Base-by-base conservation (phyloP, 805 yeast species). In the Kuraishia molischiana region DNA sequence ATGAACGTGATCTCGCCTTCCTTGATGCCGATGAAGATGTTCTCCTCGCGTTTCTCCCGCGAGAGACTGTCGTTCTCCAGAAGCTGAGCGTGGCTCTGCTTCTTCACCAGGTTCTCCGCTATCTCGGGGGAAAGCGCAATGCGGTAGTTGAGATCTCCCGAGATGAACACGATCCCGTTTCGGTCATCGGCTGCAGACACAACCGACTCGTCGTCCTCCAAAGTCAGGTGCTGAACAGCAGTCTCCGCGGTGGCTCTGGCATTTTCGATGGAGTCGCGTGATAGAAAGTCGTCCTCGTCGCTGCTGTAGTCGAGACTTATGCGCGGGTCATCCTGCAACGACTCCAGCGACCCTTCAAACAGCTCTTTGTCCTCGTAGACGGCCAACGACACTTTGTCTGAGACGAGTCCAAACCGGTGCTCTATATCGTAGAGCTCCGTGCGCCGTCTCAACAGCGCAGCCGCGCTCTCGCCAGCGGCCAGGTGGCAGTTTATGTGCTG, bases 91-190 rank as follows among this genome's bases (percentile, higher is more conserved):
- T 57, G 57, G 26, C 63, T 57, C 17, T 55, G 41, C 3, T 44
- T 43, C 4, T 52, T 44, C 5, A 62, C 44, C 18, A 39, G 30
- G 13, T 32, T 20, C 14, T 39, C 14, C 5, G 44, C 41, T 3
- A 32, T 20, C 22, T 32, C 35, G 14, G 35, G 24, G 14, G 22
- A n/a, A 13, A 32, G 15, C 5, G 22, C 14, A 0, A 56, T 50
- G 34, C 78, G 53, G 44, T 69, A 72, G 47, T 72, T 72, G 39
- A 72, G 49, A 42, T 72, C 78, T 6, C 78, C 78, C 29, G 62
- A 54, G 14, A 67, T 43, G 24, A 71, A 53, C 0, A 59, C 50
- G 28, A 51, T 48, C 18, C 57, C 49, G 24, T 51, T 46, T 22
- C 11, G 26, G 17, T 28, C 17, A 9, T 11, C 31, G 17, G 13